These are phyloP conservation scores for Trichopus zeylanicus DNA, from an alignment of 116 monocot genomes.

Conservation along the genomic window DNA sequence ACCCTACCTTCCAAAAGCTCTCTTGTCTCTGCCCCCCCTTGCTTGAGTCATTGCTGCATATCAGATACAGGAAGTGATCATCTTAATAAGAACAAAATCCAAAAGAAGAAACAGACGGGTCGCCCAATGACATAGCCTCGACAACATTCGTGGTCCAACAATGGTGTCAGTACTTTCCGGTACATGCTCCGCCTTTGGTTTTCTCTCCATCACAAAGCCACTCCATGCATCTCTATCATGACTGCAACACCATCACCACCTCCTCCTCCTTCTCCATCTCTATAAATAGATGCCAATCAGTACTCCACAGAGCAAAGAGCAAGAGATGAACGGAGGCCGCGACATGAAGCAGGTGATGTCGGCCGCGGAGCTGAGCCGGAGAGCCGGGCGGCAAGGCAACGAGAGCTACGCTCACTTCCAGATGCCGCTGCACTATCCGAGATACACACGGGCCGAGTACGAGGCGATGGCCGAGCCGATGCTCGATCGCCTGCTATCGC, in stretches of 20 bases:
- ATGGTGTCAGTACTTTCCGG: not conserved
- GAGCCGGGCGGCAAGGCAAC: not conserved
- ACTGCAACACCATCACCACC: too few relatives aligned
- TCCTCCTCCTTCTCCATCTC: too few relatives aligned
- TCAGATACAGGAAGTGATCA: not conserved
- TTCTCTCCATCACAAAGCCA: not conserved
- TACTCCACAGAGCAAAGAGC: too few relatives aligned
- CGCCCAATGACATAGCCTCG: not conserved
- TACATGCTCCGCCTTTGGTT: not conserved
- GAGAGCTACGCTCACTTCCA: constrained; percentile 2
- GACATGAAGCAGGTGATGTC: not conserved
- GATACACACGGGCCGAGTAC: not conserved
- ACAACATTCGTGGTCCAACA: not conserved
- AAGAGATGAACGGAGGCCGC: too few relatives aligned
- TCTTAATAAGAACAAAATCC: not conserved
- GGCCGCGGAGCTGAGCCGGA: too few relatives aligned
- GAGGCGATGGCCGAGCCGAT: constrained; percentile 3
- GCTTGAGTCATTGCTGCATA: not conserved
- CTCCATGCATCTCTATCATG: not conserved
- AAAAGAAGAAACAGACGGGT: not conserved
- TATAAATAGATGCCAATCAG: too few relatives aligned
- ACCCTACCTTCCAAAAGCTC: too few relatives aligned
- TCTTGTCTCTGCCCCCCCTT: too few relatives aligned
- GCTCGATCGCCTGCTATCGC: not conserved
- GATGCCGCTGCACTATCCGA: constrained; percentile 7